Base-by-base conservation (phyloP, 805 yeast species). In the Saturnispora sanitii region DNA sequence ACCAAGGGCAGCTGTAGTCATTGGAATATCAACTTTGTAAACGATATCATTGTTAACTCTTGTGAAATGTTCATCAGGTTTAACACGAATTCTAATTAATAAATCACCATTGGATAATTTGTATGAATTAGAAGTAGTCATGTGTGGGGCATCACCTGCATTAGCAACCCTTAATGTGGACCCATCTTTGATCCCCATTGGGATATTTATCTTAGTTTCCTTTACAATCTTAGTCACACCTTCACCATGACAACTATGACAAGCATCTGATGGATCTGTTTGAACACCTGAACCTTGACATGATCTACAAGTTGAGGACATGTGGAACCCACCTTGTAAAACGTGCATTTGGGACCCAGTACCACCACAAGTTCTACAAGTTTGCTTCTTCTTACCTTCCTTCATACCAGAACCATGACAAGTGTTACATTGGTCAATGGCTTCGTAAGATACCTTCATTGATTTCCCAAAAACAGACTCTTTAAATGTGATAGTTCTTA, bases 1-100 rank as follows among this genome's bases (percentile, higher is more conserved):
- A 45, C 99, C 99, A 34, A 92, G 67, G 0, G 96, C 87, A 1
- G 98, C 98, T 0, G 98, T 92, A 1, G 98, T 92, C 77, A 86
- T 82, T 36, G 92, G 82, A 39, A 92, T 77, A 33, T 77, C 75
- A 35, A 79, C 75, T 21, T 70, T 67, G 53, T 76, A 73, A 43
- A 82, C 58, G 44, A 92, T 70, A 52, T 84, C 80, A 49, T 75
- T 72, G 27, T 82, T 79, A 26, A 67, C 67, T 37, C 95, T 72
- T 22, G 67, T 64, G 61, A 88, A 92, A 23, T 66, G 62, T 28
- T 79, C 70, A 58, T 92, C 96, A 23, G 79, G 79, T 49, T 72
- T 68, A 22, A 92, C 92, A 48, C 77, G 75, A 30, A 92, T 76
- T 51, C 95, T 72, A 17, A 92, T 77, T 47, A 82, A 77, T 58